A percentile compares a stretch with the other conserved stretches of the same genome.
These are phyloP conservation scores for Clonostachys rhizophaga DNA, from an alignment of 2,329 filamentous ascomycete species.

Conservation along the genomic window DNA sequence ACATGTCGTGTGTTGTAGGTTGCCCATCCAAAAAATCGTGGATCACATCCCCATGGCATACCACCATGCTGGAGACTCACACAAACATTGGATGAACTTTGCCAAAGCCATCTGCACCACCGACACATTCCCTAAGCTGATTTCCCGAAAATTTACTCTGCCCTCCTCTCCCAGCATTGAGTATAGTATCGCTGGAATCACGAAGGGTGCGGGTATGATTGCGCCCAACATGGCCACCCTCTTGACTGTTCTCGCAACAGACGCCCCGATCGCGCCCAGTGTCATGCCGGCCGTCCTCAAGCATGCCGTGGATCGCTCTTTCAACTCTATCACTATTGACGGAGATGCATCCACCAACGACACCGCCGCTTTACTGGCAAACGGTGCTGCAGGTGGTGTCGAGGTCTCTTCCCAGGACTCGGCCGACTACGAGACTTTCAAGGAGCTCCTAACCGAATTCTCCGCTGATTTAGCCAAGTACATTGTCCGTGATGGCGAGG, in stretches of 20 bases:
- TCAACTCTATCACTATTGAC: slow-evolving; percentile 96
- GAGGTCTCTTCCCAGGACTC: slow-evolving; percentile 50
- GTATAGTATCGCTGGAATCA: slow-evolving; percentile 89
- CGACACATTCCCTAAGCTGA: slow-evolving; percentile 95
- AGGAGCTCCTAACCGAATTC: slow-evolving; percentile 68
- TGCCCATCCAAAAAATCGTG: slow-evolving; percentile 89
- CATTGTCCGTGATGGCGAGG: slow-evolving; percentile 92
- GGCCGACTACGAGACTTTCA: slow-evolving; percentile 67
- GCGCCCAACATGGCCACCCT: slow-evolving; percentile 98
- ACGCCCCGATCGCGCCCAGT: slow-evolving; percentile 69
- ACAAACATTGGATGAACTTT: slow-evolving; percentile 81
- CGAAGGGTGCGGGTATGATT: slow-evolving; percentile 98
- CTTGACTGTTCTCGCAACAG: slow-evolving; percentile 86
- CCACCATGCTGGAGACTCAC: slow-evolving; percentile 64
- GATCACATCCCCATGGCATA: slow-evolving; percentile 75
- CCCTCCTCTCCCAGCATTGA: slow-evolving; percentile 71
- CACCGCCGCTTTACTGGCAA: slow-evolving; percentile 90
- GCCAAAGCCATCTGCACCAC: slow-evolving; percentile 96
- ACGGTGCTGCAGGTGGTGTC: slow-evolving; percentile 79
- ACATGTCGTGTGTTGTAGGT: slow-evolving; percentile 33
- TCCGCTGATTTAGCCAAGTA: slow-evolving; percentile 83
- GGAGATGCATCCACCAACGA: slow-evolving; percentile 98
- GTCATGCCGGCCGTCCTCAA: slow-evolving; percentile 68
- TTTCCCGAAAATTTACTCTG: slow-evolving; percentile 78
- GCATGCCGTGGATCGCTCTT: slow-evolving; percentile 74